Evolutionary conservation across 2,329 filamentous ascomycete genomes (phyloP), one percentile per base, ranked within the genome.

Genomic region (Dothiorella sarmentorum): DNA sequence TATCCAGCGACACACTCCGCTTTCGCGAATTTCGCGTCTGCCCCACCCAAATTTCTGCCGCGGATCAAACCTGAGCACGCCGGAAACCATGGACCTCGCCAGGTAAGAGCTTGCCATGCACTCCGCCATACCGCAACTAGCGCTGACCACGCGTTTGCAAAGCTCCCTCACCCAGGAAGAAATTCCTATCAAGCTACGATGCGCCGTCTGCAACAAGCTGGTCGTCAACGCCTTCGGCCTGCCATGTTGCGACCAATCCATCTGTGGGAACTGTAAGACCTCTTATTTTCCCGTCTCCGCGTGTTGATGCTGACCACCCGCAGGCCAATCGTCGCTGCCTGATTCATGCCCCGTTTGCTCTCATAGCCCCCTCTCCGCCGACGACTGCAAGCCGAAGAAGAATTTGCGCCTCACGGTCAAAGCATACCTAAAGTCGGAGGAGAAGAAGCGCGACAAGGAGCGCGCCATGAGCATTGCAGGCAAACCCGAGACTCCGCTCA

Each of bases 171-270:
- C 85, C 18, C 84, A 88, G 64, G 90, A 93, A 67, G 90, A 94
- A 62, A 91, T 97, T 60, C 94, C 94, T n/a, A 91, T 92, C 68
- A 97, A 96, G 80, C 83, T 99, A 63, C 89, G 92, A 75, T 99
- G 94, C 79, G 91, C 91, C 55, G 90, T 91, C 66, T 99, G 94
- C 76, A 94, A 89, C 77, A 91, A 90, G 73, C 81, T 97, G 60
- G 92, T 91, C 27, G 80, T 96, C 63, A 95, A 97, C 71, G 90
- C 93, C 7, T 96, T 91, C 72, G 89, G 92, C 63, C 80, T 97
- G 26, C 90, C 92, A 1, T 99, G 94, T 76, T 99, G 94, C 74
- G 94, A 97, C 69, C 93, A 96, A 71, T 87, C 89, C 38, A 96
- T 97, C 60, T 97, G 94, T 79, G 89, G 93, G 69, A 82, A 80